These are phyloP conservation scores for Mycena rosella DNA, from an alignment of 768 basidiomycete species.

Conservation along the genomic window DNA sequence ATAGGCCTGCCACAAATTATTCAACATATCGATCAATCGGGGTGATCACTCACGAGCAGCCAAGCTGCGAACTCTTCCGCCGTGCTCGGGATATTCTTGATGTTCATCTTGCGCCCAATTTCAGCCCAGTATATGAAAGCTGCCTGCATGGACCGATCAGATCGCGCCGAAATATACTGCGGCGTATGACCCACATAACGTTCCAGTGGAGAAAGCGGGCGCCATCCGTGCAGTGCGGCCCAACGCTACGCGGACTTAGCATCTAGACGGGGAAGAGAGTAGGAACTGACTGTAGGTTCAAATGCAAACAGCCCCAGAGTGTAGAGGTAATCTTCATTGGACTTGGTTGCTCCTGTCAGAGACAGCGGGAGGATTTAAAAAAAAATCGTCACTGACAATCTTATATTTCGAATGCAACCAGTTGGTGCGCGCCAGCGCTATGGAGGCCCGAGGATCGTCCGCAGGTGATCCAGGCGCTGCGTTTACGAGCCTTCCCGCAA, in stretches of 20 bases:
- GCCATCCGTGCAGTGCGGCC: slow-evolving; percentile 59
- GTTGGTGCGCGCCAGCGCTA: slow-evolving; percentile 57
- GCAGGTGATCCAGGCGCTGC: slow-evolving; percentile 38
- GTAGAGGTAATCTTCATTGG: slow-evolving; percentile 58
- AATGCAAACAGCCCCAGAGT: slow-evolving; percentile 55
- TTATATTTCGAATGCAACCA: slow-evolving; percentile 58
- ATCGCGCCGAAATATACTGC: neutral
- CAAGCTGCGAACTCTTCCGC: slow-evolving; percentile 53
- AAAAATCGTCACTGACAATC: slow-evolving; percentile 46
- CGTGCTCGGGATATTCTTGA: slow-evolving; percentile 59
- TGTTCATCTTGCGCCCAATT: slow-evolving; percentile 61
- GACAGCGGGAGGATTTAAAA: neutral
- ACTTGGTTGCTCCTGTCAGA: slow-evolving; percentile 23
- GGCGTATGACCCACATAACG: slow-evolving; percentile 43
- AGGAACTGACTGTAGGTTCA: slow-evolving; percentile 52
- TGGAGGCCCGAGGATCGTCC: slow-evolving; percentile 55
- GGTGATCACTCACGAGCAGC: slow-evolving; percentile 47
- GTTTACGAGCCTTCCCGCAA: slow-evolving; percentile 35
- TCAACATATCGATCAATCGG: neutral
- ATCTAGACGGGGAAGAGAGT: neutral
- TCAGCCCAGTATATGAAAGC: slow-evolving; percentile 60
- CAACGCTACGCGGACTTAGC: slow-evolving; percentile 46
- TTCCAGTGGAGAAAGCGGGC: slow-evolving; percentile 58
- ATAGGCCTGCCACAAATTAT: slow-evolving; percentile 49
- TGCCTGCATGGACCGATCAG: slow-evolving; percentile 43